Conservation (phyloP, 371 early-diverging fungal species). For the Mortierella sp. region DNA sequence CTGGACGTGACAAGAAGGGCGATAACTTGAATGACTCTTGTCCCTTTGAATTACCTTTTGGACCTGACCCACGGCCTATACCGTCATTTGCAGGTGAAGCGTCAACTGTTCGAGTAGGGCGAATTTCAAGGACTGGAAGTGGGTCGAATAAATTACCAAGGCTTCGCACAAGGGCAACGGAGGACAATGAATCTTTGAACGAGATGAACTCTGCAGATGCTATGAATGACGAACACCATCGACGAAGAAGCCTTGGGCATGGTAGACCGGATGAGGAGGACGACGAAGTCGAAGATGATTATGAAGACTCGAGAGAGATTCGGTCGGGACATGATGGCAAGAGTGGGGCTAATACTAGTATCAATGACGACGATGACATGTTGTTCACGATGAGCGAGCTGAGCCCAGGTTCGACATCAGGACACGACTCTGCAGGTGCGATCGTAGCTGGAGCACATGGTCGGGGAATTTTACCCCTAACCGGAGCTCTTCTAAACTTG, state of each 20-base stretch:
- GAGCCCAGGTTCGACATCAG: slow-evolving; percentile 36
- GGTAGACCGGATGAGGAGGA: slow-evolving; percentile 9
- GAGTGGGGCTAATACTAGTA: slow-evolving; percentile 21
- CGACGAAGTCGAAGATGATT: slow-evolving; percentile 21
- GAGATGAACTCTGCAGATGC: slow-evolving; percentile 32
- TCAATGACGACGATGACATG: slow-evolving; percentile 56
- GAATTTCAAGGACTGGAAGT: slow-evolving; percentile 26
- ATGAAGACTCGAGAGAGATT: slow-evolving; percentile 20
- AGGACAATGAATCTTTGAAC: slow-evolving; percentile 46
- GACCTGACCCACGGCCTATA: slow-evolving; percentile 40
- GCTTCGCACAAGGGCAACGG: slow-evolving; percentile 32
- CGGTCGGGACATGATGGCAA: slow-evolving; percentile 2
- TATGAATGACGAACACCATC: neutral
- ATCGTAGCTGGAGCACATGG: slow-evolving; percentile 10
- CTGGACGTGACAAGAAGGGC: slow-evolving; percentile 18
- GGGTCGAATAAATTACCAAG: slow-evolving; percentile 43
- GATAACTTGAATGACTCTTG: neutral
- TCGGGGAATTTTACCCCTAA: slow-evolving; percentile 26
- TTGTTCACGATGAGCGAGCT: slow-evolving; percentile 55
- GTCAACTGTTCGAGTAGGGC: slow-evolving; percentile 24
- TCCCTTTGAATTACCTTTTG: neutral
- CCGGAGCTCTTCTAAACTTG: slow-evolving; percentile 32
- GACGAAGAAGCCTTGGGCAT: neutral
- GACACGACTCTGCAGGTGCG: slow-evolving; percentile 10
- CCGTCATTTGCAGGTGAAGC: slow-evolving; percentile 15